A percentile compares a stretch with the other conserved stretches of the same genome.
These are phyloP conservation scores for Lactarius akahatsu DNA, from an alignment of 768 basidiomycete genomes.

Conservation along the genomic window DNA sequence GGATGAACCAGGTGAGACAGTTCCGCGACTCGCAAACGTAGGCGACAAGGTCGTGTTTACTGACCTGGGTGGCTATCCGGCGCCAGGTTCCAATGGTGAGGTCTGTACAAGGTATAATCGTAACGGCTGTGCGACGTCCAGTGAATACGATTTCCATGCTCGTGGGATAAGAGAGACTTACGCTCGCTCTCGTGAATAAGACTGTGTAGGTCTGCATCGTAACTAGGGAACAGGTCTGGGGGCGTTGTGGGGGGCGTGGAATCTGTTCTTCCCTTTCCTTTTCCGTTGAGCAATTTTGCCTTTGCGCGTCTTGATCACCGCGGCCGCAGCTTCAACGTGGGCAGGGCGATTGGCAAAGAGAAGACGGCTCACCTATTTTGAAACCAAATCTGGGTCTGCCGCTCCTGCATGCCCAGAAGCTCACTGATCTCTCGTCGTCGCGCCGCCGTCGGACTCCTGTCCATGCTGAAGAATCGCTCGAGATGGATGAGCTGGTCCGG, in stretches of 20 bases:
- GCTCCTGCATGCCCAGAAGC: constrained; percentile 76
- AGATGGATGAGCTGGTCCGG: constrained; percentile 77
- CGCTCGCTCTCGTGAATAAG: constrained; percentile 77
- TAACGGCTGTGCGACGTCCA: constrained; percentile 50
- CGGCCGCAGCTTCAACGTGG: constrained; percentile 1
- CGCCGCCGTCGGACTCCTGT: constrained; percentile 70
- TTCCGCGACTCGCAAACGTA: constrained; percentile 69
- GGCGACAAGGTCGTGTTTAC: constrained; percentile 67
- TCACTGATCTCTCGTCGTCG: constrained; percentile 73
- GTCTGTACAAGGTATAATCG: constrained; percentile 72
- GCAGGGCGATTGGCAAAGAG: constrained; percentile 18
- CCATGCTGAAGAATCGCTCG: constrained; percentile 65
- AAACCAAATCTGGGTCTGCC: constrained; percentile 89
- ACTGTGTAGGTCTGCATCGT: constrained; percentile 58
- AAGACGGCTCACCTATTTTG: constrained; percentile 64
- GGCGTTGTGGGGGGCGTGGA: constrained; percentile 48
- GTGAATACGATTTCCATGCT: not conserved
- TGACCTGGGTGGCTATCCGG: constrained; percentile 56
- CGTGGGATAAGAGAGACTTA: constrained; percentile 41
- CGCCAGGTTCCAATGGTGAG: constrained; percentile 78
- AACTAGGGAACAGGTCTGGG: constrained; percentile 50
- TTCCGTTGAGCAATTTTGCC: constrained; percentile 68
- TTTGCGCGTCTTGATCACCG: constrained; percentile 64
- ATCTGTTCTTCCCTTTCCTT: constrained; percentile 43
- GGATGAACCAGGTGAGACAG: constrained; percentile 77